phyloP scores from a whole-genome alignment of 2,329 filamentous ascomycete genomes.

The Apiospora phragmitis region DNA sequence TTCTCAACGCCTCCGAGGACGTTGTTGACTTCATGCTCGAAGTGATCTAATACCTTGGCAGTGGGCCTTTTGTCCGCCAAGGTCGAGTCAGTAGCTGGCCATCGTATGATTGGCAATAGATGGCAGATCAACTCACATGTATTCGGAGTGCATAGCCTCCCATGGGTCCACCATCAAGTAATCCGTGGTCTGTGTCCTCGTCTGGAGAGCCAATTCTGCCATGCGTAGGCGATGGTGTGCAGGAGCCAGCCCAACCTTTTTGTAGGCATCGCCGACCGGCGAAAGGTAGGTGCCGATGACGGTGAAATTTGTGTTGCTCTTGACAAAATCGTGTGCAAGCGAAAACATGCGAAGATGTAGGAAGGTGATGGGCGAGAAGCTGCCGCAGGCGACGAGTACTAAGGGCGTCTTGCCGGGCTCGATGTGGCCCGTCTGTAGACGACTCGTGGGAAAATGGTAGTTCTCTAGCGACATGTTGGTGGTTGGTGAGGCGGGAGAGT shows the following conservation, averaged over 20 bases:
- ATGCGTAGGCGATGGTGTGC: slow-evolving; percentile 76
- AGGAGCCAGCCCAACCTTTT: slow-evolving; percentile 76
- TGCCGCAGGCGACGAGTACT: slow-evolving; percentile 68
- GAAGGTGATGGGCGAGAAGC: slow-evolving; percentile 74
- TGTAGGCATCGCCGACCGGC: slow-evolving; percentile 68
- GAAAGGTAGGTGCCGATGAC: slow-evolving; percentile 83
- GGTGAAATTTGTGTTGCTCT: slow-evolving; percentile 76
- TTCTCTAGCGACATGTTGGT: slow-evolving; percentile 31
- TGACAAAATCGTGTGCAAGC: slow-evolving; percentile 79
- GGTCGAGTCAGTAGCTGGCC: not conserved
- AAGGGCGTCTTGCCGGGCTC: slow-evolving; percentile 60
- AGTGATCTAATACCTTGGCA: slow-evolving; percentile 86
- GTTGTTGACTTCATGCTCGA: slow-evolving; percentile 85
- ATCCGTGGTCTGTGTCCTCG: slow-evolving; percentile 70
- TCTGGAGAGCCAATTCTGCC: slow-evolving; percentile 78
- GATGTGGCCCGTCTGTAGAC: slow-evolving; percentile 57
- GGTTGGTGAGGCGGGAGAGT: slow-evolving; percentile 1
- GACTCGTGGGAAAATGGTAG: slow-evolving; percentile 63
- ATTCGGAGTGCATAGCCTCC: slow-evolving; percentile 83
- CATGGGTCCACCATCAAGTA: slow-evolving; percentile 88
- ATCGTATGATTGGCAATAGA: not conserved
- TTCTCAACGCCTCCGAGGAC: slow-evolving; percentile 73
- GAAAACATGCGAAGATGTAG: slow-evolving; percentile 86
- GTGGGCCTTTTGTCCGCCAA: slow-evolving; percentile 55
- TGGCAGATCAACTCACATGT: slow-evolving; percentile 49